Conservation (phyloP, 345 rosid genomes). For the Kandelia obovata region DNA sequence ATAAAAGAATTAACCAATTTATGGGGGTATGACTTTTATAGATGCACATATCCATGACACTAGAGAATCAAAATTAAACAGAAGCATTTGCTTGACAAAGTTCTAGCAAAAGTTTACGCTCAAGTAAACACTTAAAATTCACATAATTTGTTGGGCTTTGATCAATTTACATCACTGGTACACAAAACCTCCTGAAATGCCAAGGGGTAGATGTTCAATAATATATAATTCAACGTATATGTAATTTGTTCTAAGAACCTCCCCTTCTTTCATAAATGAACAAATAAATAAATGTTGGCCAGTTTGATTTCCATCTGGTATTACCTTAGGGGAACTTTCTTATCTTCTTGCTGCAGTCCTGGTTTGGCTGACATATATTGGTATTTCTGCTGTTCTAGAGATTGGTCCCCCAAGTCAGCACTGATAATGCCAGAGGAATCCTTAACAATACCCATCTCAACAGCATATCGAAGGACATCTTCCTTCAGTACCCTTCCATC, state of each 20-base stretch:
- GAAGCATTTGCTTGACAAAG: no score
- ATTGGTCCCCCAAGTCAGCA: conserved; percentile 23
- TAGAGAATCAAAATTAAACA: no score
- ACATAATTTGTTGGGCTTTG: no score
- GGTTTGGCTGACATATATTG: conserved; percentile 22
- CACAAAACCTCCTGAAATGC: not conserved
- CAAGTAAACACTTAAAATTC: no score
- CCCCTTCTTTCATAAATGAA: not conserved
- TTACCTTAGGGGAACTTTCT: conserved; percentile 67
- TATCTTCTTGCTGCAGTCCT: conserved; percentile 42
- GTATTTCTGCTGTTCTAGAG: conserved; percentile 21
- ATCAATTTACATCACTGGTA: not conserved
- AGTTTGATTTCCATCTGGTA: not conserved
- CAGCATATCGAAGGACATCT: conserved; percentile 55
- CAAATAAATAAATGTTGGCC: not conserved
- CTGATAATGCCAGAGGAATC: conserved; percentile 29
- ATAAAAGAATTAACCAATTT: not conserved
- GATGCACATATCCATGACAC: no score
- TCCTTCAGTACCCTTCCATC: conserved; percentile 80
- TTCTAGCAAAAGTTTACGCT: no score
- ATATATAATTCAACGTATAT: not conserved
- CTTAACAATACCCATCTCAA: conserved; percentile 40
- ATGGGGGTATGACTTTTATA: not conserved
- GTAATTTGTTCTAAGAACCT: not conserved
- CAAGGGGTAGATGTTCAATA: not conserved